Conservation (phyloP, 2,329 filamentous ascomycete species). For the Diaporthe ilicicola region DNA sequence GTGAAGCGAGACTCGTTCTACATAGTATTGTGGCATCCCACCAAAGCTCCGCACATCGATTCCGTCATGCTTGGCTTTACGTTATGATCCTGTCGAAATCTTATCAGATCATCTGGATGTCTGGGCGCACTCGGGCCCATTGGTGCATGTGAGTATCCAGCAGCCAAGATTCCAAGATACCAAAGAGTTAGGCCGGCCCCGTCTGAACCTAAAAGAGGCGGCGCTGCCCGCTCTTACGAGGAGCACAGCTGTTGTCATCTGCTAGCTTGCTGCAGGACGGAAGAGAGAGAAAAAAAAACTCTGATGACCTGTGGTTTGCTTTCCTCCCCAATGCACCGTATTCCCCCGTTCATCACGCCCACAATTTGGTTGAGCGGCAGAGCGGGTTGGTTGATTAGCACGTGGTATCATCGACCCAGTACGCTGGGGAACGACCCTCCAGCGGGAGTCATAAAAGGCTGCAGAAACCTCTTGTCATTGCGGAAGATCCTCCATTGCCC, state of each 20-base stretch:
- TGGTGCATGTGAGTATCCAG: not conserved
- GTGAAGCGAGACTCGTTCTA: not conserved
- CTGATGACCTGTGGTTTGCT: not conserved
- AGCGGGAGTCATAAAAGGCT: not conserved
- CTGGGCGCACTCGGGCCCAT: conserved; percentile 4
- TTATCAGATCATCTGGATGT: conserved; percentile 8
- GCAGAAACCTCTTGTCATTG: not conserved
- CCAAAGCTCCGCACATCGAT: not conserved
- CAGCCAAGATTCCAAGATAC: conserved; percentile 24
- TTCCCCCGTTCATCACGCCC: not conserved
- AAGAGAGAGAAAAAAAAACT: not conserved
- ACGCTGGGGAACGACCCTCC: not conserved
- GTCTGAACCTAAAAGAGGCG: conserved; percentile 11
- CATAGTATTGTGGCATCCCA: not conserved
- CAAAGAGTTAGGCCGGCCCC: conserved; percentile 1
- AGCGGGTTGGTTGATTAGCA: not conserved
- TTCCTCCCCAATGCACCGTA: not conserved
- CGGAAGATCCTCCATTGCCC: not conserved
- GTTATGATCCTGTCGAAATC: not conserved
- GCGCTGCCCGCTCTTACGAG: conserved; percentile 6
- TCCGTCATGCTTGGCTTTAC: conserved; percentile 12
- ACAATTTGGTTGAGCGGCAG: not conserved
- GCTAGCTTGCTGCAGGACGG: not conserved
- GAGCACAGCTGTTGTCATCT: not conserved
- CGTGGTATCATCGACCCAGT: not conserved